Evolutionary conservation across 2,329 filamentous ascomycete genomes (phyloP), one percentile per base, ranked within the genome.

Genomic region (Pseudodiploospora longispora): DNA sequence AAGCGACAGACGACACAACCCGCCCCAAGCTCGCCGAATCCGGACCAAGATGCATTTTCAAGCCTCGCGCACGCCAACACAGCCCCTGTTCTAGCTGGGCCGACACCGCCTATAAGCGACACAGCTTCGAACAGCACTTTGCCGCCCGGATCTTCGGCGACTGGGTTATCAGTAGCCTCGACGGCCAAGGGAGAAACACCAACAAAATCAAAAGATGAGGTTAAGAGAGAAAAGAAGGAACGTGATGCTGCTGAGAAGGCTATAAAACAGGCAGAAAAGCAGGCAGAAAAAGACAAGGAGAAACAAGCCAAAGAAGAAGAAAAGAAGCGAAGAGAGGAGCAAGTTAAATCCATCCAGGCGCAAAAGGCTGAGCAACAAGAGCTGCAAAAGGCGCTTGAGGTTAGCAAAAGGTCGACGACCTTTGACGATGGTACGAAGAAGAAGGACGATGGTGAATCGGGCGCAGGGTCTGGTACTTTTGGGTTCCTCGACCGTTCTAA

Each of bases 151-250:
- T 34, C 32, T 34, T 19, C 9, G 30, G 32, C 30, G 5, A 45
- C 30, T 27, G 46, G 38, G 6, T 9, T 30, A 8, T 31, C 30
- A 7, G 33, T 28, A 9, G 28, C 30, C 5, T 7, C 27, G n/a
- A 4, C 5, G 4, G 50, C 46, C 12, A 63, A 60, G 35, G 47
- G 54, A 32, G 55, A 60, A 10, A 48, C 41, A 9, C 19, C 19
- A 19, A 19, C 19, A 19, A 71, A 71, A 54, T 63, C 70, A 1
- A 83, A 80, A 57, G 81, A 82, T 49, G 78, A 77, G 47, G 82
- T 76, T 58, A 74, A 74, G 51, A 77, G 77, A 30, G 80, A 79
- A 47, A 88, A 83, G 71, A 90, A 82, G 65, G 85, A 85, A 53
- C 71, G 69, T 1, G 77, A 72, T 53, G 60, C 69, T 59, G 70